Evolutionary conservation across 23 red algal species (phyloP).

Genomic region (Gracilaria caudata): DNA sequence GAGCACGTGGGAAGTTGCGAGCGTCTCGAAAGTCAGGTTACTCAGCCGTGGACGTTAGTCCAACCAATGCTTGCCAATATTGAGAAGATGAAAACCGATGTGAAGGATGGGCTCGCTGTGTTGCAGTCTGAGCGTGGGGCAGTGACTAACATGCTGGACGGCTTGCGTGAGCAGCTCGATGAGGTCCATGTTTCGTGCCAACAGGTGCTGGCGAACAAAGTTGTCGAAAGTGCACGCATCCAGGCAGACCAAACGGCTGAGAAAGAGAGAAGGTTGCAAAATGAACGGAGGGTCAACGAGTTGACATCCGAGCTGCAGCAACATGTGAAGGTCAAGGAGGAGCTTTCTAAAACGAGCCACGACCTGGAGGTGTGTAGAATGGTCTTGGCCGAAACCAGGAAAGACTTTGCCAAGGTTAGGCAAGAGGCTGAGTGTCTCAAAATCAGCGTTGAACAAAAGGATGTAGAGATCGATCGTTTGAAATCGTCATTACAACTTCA

Average conservation of each 20-base stretch:
- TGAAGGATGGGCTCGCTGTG: neutral
- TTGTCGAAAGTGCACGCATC: neutral
- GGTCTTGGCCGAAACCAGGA: neutral
- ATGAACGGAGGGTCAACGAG: neutral
- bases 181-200: neutral
- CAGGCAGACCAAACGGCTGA: neutral
- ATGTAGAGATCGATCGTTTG: neutral
- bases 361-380: neutral
- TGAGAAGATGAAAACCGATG: neutral
- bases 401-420: neutral
- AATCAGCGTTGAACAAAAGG: conserved; percentile 1
- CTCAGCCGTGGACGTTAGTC: neutral
- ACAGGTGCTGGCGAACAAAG: neutral
- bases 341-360: neutral
- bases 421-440: neutral
- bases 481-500: neutral
- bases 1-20: neutral
- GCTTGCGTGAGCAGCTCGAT: neutral
- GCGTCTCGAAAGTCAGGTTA: neutral
- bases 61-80: neutral
- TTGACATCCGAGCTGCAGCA: neutral
- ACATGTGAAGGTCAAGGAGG: neutral
- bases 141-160: neutral
- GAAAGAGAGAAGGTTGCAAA: neutral
- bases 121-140: neutral